phyloP scores from a whole-genome alignment of 2,329 filamentous ascomycete genomes.

The Aspergillus pseudoterreus region DNA sequence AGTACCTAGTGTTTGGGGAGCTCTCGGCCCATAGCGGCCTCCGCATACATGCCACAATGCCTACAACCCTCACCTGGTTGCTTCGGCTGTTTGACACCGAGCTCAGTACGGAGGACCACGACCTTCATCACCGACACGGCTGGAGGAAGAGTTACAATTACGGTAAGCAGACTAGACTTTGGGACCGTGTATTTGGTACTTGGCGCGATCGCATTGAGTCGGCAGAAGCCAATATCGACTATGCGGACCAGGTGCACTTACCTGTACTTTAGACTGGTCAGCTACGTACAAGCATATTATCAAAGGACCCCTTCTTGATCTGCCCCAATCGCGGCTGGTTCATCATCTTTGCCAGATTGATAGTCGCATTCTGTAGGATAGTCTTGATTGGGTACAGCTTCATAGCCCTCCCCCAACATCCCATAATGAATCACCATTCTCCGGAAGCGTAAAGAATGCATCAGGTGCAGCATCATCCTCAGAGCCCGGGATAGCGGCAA shows the following conservation, averaged over 20 bases:
- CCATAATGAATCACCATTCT: not conserved
- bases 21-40: not conserved
- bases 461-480: not conserved
- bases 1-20: not conserved
- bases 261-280: no score
- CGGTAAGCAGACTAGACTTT: not conserved
- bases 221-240: not conserved
- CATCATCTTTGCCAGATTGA: slow-evolving; percentile 50
- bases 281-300: slow-evolving; percentile 32
- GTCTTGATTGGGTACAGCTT: slow-evolving; percentile 14
- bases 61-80: not conserved
- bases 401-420: not conserved
- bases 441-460: not conserved
- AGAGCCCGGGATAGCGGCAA: slow-evolving; percentile 9
- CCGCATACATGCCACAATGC: not conserved
- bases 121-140: not conserved
- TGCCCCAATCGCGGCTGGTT: slow-evolving; percentile 46
- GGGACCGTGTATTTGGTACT: not conserved
- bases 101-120: not conserved
- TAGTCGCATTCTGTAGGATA: slow-evolving; percentile 48
- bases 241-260: not conserved
- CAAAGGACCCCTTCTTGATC: slow-evolving; percentile 46
- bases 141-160: not conserved
- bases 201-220: not conserved
- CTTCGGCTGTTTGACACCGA: not conserved